Evolutionary conservation across 2,329 filamentous ascomycete species (phyloP).

Genomic region (Sclerotinia spermophila): DNA sequence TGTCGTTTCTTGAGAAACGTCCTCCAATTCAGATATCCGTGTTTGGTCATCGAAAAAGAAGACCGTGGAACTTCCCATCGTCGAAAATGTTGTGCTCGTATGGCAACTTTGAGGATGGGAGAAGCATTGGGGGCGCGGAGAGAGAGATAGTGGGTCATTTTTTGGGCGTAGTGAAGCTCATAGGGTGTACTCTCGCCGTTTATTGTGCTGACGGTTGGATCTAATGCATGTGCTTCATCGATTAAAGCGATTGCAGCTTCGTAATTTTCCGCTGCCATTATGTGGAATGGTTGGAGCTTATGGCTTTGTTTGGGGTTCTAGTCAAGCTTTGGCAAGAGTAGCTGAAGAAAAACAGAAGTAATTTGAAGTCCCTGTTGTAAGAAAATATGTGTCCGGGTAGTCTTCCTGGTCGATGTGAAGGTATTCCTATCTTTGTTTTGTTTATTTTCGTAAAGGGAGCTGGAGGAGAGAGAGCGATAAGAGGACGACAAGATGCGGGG

Average conservation of each 20-base stretch:
- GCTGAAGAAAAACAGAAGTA: not conserved
- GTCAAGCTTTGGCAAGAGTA: not conserved
- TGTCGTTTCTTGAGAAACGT: conserved; percentile 70
- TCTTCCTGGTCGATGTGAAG: not conserved
- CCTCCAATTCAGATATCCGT: conserved; percentile 79
- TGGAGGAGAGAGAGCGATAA: not conserved
- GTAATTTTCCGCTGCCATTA: conserved; percentile 35
- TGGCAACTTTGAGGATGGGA: conserved; percentile 67
- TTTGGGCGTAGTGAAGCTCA: conserved; percentile 76
- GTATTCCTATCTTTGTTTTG: not conserved
- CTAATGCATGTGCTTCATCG: conserved; percentile 66
- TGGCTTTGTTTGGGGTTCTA: not conserved
- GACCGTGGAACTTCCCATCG: conserved; percentile 77
- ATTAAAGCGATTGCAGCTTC: conserved; percentile 60
- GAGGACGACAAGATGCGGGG: conserved; percentile 3
- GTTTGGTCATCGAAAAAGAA: conserved; percentile 68
- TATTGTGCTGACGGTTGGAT: conserved; percentile 55
- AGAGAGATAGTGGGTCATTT: conserved; percentile 73
- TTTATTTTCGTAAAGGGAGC: not conserved
- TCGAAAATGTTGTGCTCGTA: conserved; percentile 79
- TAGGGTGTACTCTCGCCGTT: conserved; percentile 54
- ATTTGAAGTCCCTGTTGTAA: not conserved
- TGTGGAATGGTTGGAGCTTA: not conserved
- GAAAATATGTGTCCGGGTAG: not conserved
- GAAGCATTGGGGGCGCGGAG: conserved; percentile 59